phyloP scores from a whole-genome alignment of 164 flowering plant species.

The Umbellularia californica region DNA sequence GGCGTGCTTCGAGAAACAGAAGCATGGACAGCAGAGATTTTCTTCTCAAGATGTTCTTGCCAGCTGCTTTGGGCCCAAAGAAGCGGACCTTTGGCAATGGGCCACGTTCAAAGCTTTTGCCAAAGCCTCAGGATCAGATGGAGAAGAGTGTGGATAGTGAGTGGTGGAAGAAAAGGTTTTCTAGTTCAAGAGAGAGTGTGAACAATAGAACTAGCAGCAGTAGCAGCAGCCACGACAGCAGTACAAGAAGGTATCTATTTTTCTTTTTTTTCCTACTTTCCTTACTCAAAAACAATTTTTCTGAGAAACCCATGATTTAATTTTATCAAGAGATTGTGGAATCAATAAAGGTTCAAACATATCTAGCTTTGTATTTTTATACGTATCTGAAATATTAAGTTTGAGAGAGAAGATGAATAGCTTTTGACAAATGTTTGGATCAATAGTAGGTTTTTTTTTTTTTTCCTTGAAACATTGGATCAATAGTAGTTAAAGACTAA shows the following conservation, averaged over 20 bases:
- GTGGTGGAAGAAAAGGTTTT: constrained; percentile 36
- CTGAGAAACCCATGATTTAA: no score
- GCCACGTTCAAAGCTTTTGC: constrained; percentile 27
- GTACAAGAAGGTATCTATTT: constrained; percentile 14
- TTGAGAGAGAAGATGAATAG: no score
- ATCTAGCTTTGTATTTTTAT: no score
- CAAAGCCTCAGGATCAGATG: constrained; percentile 15
- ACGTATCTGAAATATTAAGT: no score
- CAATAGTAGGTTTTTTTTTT: no score
- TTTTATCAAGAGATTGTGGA: no score
- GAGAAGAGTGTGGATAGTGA: constrained; percentile 20
- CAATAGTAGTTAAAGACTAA: no score
- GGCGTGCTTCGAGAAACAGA: constrained; percentile 20
- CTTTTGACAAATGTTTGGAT: no score
- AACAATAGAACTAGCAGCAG: constrained; percentile 7
- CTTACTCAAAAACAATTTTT: no score
- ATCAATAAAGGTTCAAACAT: no score
- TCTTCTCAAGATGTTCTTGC: constrained; percentile 55
- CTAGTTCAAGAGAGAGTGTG: constrained; percentile 12
- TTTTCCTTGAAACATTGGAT: no score
- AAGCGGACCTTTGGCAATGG: constrained; percentile 14
- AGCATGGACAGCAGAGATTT: constrained; percentile 42
- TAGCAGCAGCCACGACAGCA: constrained; percentile 13
- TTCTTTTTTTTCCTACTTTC: background rate
- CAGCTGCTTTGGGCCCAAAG: constrained; percentile 29